A percentile compares a stretch with the other conserved stretches of the same genome.
These are phyloP conservation scores for Heliamphora ciliata DNA, from an alignment of 179 eudicot genomes.

Conservation along the genomic window DNA sequence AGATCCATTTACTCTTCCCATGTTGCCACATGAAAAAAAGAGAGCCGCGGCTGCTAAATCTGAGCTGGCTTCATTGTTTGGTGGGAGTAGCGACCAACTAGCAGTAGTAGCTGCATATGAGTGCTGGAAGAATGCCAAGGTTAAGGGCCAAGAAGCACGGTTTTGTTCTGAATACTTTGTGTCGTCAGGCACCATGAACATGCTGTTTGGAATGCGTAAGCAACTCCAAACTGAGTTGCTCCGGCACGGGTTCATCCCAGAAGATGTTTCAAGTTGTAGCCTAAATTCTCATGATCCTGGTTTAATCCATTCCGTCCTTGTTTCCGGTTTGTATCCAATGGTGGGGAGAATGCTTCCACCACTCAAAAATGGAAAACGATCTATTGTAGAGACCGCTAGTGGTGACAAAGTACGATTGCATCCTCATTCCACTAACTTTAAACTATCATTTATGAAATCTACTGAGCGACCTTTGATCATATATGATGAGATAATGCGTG, in stretches of 20 bases:
- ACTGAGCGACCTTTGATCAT: constrained; percentile 39
- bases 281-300: constrained; percentile 64
- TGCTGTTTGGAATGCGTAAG: constrained; percentile 70
- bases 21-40: constrained; percentile 64
- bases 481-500: constrained; percentile 80
- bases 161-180: constrained; percentile 77
- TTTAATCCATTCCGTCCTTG: constrained; percentile 61
- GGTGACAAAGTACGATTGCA: constrained; percentile 60
- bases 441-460: constrained; percentile 20
- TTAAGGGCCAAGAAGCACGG: constrained; percentile 45
- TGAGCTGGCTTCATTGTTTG: constrained; percentile 71
- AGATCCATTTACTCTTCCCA: constrained; percentile 82
- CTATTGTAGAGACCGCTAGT: constrained; percentile 50
- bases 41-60: constrained; percentile 62
- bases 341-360: constrained; percentile 59
- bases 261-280: constrained; percentile 51
- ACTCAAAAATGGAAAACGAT: constrained; percentile 24
- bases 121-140: constrained; percentile 73
- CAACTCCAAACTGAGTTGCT: constrained; percentile 59
- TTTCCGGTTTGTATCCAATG: constrained; percentile 90
- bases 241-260: constrained; percentile 54
- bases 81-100: constrained; percentile 85
- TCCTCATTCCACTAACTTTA: constrained; percentile 42
- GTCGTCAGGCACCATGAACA: constrained; percentile 58
- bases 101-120: constrained; percentile 90